Evolutionary conservation across 257 asterid species (phyloP).

Genomic region (Scutellaria barbata): DNA sequence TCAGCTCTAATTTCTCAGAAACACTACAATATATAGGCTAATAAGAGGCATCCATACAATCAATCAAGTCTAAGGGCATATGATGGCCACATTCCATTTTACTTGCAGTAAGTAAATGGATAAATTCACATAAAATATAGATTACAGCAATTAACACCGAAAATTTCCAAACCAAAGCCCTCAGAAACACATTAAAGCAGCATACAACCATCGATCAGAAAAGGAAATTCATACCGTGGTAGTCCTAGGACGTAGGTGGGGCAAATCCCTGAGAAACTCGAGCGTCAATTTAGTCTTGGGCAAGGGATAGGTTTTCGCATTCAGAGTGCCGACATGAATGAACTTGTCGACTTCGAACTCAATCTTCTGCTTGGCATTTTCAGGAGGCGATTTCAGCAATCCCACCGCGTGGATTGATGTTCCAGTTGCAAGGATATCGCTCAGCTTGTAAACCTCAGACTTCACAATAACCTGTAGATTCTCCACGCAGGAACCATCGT

Average conservation of each 20-base stretch:
- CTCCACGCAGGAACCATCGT: conserved; percentile 85
- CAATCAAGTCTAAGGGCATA: too few species aligned
- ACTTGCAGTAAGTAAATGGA: too few species aligned
- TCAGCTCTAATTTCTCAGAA: too few species aligned
- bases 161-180: background rate
- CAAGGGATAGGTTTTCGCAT: conserved; percentile 83
- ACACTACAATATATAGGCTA: too few species aligned
- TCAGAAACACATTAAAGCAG: too few species aligned
- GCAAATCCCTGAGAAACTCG: conserved; percentile 74
- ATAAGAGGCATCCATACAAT: too few species aligned
- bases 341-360: conserved; percentile 74
- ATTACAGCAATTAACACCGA: background rate
- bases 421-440: conserved; percentile 81
- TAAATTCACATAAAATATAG: too few species aligned
- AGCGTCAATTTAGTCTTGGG: conserved; percentile 83
- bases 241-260: conserved; percentile 92
- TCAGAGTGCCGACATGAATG: conserved; percentile 75
- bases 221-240: conserved; percentile 54
- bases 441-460: conserved; percentile 54
- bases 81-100: too few species aligned
- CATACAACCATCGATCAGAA: too few species aligned
- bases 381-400: conserved; percentile 73
- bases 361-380: conserved; percentile 66
- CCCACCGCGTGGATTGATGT: conserved; percentile 84
- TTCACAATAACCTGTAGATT: conserved; percentile 84